Evolutionary conservation across 805 yeast species (phyloP), one percentile per base, ranked within the genome.

Genomic region (Pichia deserticola): DNA sequence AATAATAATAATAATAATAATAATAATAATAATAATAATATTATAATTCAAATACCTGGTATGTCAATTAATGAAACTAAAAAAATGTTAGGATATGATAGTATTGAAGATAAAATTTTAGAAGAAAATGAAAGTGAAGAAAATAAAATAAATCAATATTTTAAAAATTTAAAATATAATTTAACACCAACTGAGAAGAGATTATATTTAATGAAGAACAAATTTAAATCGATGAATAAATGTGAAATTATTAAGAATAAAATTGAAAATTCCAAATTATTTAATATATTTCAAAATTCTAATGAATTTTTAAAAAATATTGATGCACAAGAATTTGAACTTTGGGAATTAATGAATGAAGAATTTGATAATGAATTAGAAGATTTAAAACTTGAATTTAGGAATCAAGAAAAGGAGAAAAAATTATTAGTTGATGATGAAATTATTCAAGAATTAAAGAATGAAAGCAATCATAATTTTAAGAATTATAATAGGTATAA

Each of bases 331-430:
- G 70, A 67, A 46, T 40, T 67, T 13, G 69, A 65, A 32, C 54
- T 54, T 44, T 63, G 67, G 64, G 64, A 60, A 45, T 46, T 58
- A 30, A 54, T 65, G 61, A 64, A 62, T 47, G 67, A 62, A 36
- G 68, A 65, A 45, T 65, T 59, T 46, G 66, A 66, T 20, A 50
- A 52, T 29, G 68, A 60, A 36, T 55, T 66, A 57, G 55, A 53
- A 12, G 37, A 49, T 4, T 42, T 51, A 35, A 52, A 54, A 38
- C 30, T 36, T 33, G 57, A 59, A 10, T 30, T 41, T 33, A 10
- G 42, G 7, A 28, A 33, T n/a, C 32, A 36, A 5, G 8, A 38
- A 3, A 11, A 27, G 35, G 25, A 10, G 13, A 10, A 29, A 4
- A 7, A 20, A 2, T 1, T 9, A 4, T 27, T 47, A 12, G 44